These are phyloP conservation scores for Metarhizium humberi DNA, from an alignment of 2,329 filamentous ascomycete genomes.

Conservation along the genomic window DNA sequence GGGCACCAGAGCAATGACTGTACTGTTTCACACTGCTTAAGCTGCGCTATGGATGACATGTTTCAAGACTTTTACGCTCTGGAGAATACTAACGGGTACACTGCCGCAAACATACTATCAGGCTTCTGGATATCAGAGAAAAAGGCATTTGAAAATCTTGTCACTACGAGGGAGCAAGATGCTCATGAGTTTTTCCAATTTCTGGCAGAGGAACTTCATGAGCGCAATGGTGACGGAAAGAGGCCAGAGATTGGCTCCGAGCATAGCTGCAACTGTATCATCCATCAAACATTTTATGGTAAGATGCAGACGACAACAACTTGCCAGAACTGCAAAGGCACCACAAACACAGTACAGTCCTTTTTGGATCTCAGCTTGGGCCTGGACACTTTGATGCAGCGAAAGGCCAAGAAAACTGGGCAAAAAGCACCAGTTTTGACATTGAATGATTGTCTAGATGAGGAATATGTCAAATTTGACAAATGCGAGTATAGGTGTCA, in stretches of 20 bases:
- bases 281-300: conserved; percentile 91
- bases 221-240: conserved; percentile 65
- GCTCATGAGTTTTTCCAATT: conserved; percentile 97
- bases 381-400: conserved; percentile 66
- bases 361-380: conserved; percentile 88
- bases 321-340: conserved; percentile 77
- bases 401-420: conserved; percentile 44
- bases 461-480: conserved; percentile 80
- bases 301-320: conserved; percentile 85
- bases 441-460: conserved; percentile 65
- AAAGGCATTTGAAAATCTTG: conserved; percentile 62
- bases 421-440: conserved; percentile 36
- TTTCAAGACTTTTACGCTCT: conserved; percentile 62
- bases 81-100: conserved; percentile 81
- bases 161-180: conserved; percentile 91
- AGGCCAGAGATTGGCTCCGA: conserved; percentile 49
- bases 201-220: conserved; percentile 82
- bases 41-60: conserved; percentile 64
- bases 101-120: conserved; percentile 78
- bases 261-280: conserved; percentile 73
- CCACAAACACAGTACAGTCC: conserved; percentile 75
- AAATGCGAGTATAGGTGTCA: conserved; percentile 84
- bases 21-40: conserved; percentile 50
- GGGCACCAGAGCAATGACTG: conserved; percentile 77
- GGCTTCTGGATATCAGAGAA: conserved; percentile 83